Percentiles rank a stretch among this genome's conserved stretches.
Conservation (phyloP, 2,329 filamentous ascomycete species). For the Pseudocercospora macadamiae region DNA sequence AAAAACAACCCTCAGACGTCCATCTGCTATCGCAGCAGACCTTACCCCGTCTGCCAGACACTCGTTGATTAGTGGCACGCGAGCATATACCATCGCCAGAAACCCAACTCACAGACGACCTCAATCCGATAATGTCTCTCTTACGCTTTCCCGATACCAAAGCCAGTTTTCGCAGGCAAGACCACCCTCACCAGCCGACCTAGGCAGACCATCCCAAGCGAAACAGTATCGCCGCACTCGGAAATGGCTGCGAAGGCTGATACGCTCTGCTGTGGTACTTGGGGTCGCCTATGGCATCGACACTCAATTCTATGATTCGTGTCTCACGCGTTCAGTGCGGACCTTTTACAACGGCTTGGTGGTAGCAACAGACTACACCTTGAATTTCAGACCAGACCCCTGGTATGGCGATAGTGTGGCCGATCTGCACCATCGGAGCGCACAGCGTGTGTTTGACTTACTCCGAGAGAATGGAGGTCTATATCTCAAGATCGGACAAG, state of each 20-base stretch:
- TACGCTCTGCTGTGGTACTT: slow-evolving; percentile 62
- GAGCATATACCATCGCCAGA: slow-evolving; percentile 12
- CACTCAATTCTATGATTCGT: slow-evolving; percentile 74
- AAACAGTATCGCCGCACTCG: slow-evolving; percentile 71
- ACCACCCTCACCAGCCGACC: slow-evolving; percentile 76
- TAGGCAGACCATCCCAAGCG: slow-evolving; percentile 71
- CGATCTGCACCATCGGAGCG: slow-evolving; percentile 81
- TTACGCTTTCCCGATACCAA: slow-evolving; percentile 25
- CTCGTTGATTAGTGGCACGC: slow-evolving; percentile 8
- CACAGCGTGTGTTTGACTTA: slow-evolving; percentile 78
- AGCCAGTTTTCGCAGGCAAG: slow-evolving; percentile 47
- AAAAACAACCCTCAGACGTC: slow-evolving; percentile 32
- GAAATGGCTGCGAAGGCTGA: slow-evolving; percentile 76
- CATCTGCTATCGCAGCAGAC: slow-evolving; percentile 29
- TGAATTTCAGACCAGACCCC: slow-evolving; percentile 87
- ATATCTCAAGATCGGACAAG: slow-evolving; percentile 97
- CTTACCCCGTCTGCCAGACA: slow-evolving; percentile 4
- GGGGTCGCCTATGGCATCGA: slow-evolving; percentile 71
- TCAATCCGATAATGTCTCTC: not conserved
- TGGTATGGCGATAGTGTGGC: slow-evolving; percentile 71
- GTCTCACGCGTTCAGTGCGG: slow-evolving; percentile 74
- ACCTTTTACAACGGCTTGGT: slow-evolving; percentile 80
- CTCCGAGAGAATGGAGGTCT: slow-evolving; percentile 85
- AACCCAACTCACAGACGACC: not conserved
- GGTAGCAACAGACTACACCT: slow-evolving; percentile 90